phyloP scores from a whole-genome alignment of 2,329 filamentous ascomycete genomes.

The Stenocarpella maydis region DNA sequence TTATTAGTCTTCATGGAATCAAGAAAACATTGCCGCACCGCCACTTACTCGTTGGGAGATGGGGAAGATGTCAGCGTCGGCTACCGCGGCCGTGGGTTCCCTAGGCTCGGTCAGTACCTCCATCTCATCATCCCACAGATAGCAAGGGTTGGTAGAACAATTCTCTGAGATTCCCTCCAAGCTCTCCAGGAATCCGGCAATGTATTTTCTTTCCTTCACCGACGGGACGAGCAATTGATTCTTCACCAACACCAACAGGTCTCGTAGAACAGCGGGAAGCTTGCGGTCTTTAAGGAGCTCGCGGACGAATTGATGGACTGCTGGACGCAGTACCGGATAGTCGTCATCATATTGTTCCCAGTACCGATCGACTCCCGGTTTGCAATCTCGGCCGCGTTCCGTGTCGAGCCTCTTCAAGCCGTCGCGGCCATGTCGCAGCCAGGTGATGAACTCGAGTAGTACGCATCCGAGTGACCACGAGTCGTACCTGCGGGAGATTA shows the following conservation, averaged over 20 bases:
- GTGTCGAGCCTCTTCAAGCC: background rate
- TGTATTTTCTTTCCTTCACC: background rate
- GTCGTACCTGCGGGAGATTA: constrained; percentile 15
- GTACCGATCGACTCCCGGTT: background rate
- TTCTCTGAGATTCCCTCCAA: background rate
- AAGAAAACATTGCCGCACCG: no score
- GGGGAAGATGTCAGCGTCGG: background rate
- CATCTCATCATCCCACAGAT: background rate
- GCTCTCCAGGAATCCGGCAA: background rate
- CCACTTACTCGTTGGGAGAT: background rate
- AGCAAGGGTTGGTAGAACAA: background rate
- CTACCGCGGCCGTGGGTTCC: background rate
- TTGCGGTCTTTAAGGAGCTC: no score
- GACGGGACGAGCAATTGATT: background rate
- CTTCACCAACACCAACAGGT: background rate
- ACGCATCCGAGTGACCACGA: constrained; percentile 23
- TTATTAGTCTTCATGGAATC: background rate
- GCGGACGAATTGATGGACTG: background rate
- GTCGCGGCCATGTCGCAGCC: background rate
- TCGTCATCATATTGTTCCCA: background rate
- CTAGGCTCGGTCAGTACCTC: background rate
- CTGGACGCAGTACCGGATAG: background rate
- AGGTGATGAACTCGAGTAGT: constrained; percentile 19
- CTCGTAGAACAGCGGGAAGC: background rate
- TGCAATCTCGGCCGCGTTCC: background rate